Percentiles rank a stretch among this genome's conserved stretches.
phyloP scores from a whole-genome alignment of 2,329 filamentous ascomycete genomes.

The Chalaropsis thielavioides region DNA sequence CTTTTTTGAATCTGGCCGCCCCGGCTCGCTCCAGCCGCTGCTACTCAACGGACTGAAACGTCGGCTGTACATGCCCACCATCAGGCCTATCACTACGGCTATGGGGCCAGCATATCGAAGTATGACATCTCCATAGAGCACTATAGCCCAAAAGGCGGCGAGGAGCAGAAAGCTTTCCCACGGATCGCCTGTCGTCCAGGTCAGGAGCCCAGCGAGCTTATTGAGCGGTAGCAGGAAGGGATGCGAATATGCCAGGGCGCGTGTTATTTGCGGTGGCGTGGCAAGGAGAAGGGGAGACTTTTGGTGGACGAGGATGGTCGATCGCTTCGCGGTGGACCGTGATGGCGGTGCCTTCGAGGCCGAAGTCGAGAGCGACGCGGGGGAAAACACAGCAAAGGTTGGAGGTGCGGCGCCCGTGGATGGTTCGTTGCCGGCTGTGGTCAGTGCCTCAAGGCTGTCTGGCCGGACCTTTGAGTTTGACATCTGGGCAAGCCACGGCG shows the following conservation, averaged over 20 bases:
- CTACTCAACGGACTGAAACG: conserved; percentile 83
- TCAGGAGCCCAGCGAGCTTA: conserved; percentile 67
- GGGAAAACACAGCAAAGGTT: conserved; percentile 82
- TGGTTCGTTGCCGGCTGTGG: conserved; percentile 9
- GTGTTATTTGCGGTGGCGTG: conserved; percentile 86
- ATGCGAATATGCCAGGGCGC: conserved; percentile 88
- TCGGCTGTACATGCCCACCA: conserved; percentile 82
- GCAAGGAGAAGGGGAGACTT: conserved; percentile 87
- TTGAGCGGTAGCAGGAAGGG: conserved; percentile 86
- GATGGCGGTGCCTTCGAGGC: conserved; percentile 36
- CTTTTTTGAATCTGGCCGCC: conserved; percentile 19
- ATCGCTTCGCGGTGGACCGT: conserved; percentile 49
- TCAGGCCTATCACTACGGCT: conserved; percentile 62
- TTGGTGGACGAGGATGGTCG: conserved; percentile 88
- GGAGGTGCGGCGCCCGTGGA: conserved; percentile 36
- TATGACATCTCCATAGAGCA: conserved; percentile 75
- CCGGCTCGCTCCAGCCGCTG: conserved; percentile 52
- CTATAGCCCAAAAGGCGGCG: conserved; percentile 68
- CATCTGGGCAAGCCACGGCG: conserved; percentile 20
- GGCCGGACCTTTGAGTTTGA: conserved; percentile 18
- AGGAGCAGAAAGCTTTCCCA: conserved; percentile 96
- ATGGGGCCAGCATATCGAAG: conserved; percentile 71
- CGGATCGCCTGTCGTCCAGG: conserved; percentile 84
- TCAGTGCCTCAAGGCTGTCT: conserved; percentile 13
- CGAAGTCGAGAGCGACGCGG: conserved; percentile 53